Evolutionary conservation across 495 filamentous ascomycete genomes (phyloP), one percentile per base, ranked within the genome.

Genomic region (Sabuloglossum arenarium): DNA sequence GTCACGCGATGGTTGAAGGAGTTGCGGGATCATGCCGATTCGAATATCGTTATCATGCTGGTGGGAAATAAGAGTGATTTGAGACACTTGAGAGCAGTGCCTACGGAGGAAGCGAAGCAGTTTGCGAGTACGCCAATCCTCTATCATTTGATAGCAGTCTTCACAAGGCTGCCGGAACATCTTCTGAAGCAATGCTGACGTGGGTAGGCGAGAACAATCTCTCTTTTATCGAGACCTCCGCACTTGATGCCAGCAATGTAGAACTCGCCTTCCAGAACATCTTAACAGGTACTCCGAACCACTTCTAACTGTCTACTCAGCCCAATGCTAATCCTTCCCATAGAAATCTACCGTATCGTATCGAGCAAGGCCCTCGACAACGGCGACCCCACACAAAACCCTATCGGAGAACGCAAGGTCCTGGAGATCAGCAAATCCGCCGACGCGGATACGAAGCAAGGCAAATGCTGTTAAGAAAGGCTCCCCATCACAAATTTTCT

Each of bases 61-160:
- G 93, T 97, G 53, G 93, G 93, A 62, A 99, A 99, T 78, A 99
- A 99, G 84, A 97, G 90, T 67, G 93, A 99, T 94, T 82, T 95
- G 79, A 82, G 88, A 71, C 93, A 99, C 73, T 75, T 99, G 68
- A 79, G 93, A 66, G 93, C 93, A 57, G 93, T 99, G 55, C 88
- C 93, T 56, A 99, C 93, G 56, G 93, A 99, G 64, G 93, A 97
- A 69, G 91, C 90, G 61, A 99, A 97, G 75, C 75, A 84, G 61
- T 97, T 99, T 80, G 91, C 93, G 47, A 94, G 93, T 97, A 74
- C 59, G 87, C 57, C 46, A 32, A 25, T 27, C 32, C 37, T n/a
- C 16, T 16, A 14, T 16, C n/a, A 23, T 43, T n/a, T n/a, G 3
- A 43, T 12, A 4, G 29, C 39, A 59, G 34, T 4, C 39, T 43